Conservation (phyloP, 2,329 filamentous ascomycete genomes). For the Aspergillus fischeri region DNA sequence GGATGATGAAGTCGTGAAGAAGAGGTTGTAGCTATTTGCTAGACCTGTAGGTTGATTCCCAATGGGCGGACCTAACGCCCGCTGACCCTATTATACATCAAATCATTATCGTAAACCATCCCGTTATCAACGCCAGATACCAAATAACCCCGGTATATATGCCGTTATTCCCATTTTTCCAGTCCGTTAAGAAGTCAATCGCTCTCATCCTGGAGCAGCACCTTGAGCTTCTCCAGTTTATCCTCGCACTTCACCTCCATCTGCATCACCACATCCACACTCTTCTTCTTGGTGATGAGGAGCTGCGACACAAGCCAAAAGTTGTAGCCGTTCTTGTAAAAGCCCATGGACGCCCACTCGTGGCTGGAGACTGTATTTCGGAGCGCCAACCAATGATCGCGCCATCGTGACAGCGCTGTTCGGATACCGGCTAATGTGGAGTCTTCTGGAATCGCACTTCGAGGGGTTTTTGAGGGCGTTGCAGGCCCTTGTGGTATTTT, state of each 20-base stretch:
- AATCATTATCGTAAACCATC: neutral
- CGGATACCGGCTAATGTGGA: conserved; percentile 29
- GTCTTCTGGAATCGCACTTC: conserved; percentile 25
- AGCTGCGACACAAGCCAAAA: conserved; percentile 43
- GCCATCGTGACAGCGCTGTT: conserved; percentile 36
- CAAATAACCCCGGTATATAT: neutral
- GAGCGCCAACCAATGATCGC: conserved; percentile 34
- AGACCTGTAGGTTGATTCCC: neutral
- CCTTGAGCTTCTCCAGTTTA: conserved; percentile 40
- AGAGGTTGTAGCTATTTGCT: neutral
- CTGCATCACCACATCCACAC: conserved; percentile 41
- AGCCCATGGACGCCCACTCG: conserved; percentile 40
- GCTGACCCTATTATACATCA: neutral
- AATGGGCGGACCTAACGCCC: too few relatives aligned
- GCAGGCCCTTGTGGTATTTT: conserved; percentile 2
- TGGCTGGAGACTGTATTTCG: conserved; percentile 28
- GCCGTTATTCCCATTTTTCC: neutral
- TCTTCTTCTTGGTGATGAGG: conserved; percentile 40
- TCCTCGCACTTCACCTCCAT: conserved; percentile 45
- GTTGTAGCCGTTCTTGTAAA: conserved; percentile 41
- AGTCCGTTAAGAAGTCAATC: conserved; percentile 15
- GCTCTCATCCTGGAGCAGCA: conserved; percentile 34
- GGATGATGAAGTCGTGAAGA: neutral
- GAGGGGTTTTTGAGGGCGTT: conserved; percentile 2
- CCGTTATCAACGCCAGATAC: neutral